Percentiles rank a stretch among this genome's conserved stretches.
phyloP scores from a whole-genome alignment of 202 grass and related monocot genomes.

The Hordeum pubiflorum region DNA sequence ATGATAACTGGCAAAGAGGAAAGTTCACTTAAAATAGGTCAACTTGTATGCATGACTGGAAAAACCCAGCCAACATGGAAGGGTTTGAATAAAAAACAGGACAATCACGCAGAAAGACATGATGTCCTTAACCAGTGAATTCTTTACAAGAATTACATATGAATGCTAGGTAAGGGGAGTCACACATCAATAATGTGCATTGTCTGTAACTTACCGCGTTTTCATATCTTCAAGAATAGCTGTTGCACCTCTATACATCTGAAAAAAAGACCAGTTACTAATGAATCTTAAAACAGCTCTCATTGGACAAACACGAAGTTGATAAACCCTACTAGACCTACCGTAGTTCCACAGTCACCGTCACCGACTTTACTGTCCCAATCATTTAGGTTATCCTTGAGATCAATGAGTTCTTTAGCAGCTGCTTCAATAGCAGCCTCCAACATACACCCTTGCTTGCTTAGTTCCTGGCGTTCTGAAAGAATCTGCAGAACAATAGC shows the following conservation, averaged over 20 bases:
- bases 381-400: constrained; percentile 78
- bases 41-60: not conserved
- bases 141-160: not conserved
- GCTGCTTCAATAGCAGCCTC: constrained; percentile 79
- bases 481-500: constrained; percentile 45
- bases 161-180: not conserved
- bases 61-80: not conserved
- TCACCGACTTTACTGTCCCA: constrained; percentile 99
- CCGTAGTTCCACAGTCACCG: constrained; percentile 95
- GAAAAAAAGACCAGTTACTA: constrained; percentile 31
- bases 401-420: constrained; percentile 67
- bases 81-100: not conserved
- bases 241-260: constrained; percentile 94
- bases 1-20: constrained; percentile 62
- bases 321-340: constrained; percentile 33
- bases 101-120: not conserved
- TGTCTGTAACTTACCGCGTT: constrained; percentile 48
- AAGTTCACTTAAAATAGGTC: constrained; percentile 14
- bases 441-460: constrained; percentile 57
- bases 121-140: not conserved
- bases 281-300: constrained; percentile 18
- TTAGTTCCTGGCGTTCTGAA: constrained; percentile 59
- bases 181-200: not conserved
- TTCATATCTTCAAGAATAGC: constrained; percentile 98
- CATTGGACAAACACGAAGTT: not conserved